phyloP scores from a whole-genome alignment of 2,329 filamentous ascomycete genomes.

The Westerdykella sp. region DNA sequence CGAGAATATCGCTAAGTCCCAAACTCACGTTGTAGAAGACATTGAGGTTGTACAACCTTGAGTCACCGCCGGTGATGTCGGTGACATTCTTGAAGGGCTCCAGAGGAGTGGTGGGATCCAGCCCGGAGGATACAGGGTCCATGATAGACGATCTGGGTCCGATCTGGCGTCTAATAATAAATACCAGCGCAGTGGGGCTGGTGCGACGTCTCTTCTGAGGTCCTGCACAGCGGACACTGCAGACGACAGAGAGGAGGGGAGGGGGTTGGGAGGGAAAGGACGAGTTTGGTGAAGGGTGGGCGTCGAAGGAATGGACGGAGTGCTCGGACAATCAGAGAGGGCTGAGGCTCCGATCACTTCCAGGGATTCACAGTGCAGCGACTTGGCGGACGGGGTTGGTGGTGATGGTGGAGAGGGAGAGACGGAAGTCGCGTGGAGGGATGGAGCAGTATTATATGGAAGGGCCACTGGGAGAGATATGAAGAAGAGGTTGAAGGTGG shows the following conservation, averaged over 20 bases:
- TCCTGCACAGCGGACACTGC: background rate
- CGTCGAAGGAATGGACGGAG: conserved; percentile 19
- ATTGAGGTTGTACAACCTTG: conserved; percentile 67
- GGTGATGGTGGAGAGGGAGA: background rate
- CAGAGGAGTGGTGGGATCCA: conserved; percentile 29
- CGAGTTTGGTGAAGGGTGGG: conserved; percentile 1
- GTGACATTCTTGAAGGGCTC: conserved; percentile 52
- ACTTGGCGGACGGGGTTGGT: conserved; percentile 14
- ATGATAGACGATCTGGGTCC: conserved; percentile 14
- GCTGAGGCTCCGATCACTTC: conserved; percentile 12
- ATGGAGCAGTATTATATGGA: background rate
- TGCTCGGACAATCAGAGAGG: conserved; percentile 14
- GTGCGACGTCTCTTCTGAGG: background rate
- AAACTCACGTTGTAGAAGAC: conserved; percentile 69
- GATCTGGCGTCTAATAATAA: conserved; percentile 1
- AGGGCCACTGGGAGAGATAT: background rate
- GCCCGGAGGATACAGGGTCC: conserved; percentile 22
- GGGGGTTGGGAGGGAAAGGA: background rate
- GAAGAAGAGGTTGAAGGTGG: background rate
- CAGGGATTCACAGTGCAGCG: conserved; percentile 14
- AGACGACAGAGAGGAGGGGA: background rate
- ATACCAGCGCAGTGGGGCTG: background rate
- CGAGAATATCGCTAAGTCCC: conserved; percentile 12
- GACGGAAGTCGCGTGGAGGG: background rate
- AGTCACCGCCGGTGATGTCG: conserved; percentile 58